Percentiles rank a stretch among this genome's conserved stretches.
These are phyloP conservation scores for Royoungia palumana DNA, from an alignment of 768 basidiomycete genomes.

Conservation along the genomic window DNA sequence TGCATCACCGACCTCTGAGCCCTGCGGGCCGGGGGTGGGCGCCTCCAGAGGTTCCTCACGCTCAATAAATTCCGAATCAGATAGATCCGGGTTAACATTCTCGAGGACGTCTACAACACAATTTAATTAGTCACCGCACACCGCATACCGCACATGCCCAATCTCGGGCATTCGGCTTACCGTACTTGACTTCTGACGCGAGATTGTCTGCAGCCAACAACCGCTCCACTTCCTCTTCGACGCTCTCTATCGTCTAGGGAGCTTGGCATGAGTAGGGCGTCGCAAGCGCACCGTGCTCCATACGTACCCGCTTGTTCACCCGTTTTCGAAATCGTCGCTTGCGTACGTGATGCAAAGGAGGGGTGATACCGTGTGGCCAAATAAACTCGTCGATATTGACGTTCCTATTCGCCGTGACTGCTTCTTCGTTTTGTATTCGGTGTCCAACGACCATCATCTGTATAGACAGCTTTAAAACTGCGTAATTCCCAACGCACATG, in stretches of 20 bases:
- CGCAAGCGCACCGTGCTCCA: background rate
- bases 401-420: slow-evolving; percentile 54
- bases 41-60: slow-evolving; percentile 58
- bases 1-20: slow-evolving; percentile 63
- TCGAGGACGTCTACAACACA: slow-evolving; percentile 67
- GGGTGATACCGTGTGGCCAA: slow-evolving; percentile 95
- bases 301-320: slow-evolving; percentile 71
- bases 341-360: slow-evolving; percentile 84
- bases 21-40: slow-evolving; percentile 64
- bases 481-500: slow-evolving; percentile 9
- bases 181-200: slow-evolving; percentile 75
- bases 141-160: no score
- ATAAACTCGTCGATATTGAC: slow-evolving; percentile 96
- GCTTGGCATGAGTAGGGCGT: slow-evolving; percentile 7
- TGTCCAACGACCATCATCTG: slow-evolving; percentile 93
- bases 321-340: slow-evolving; percentile 92
- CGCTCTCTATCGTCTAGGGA: slow-evolving; percentile 84
- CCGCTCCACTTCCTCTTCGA: slow-evolving; percentile 90
- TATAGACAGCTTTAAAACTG: background rate
- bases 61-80: slow-evolving; percentile 84
- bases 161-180: slow-evolving; percentile 34
- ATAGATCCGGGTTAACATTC: slow-evolving; percentile 86
- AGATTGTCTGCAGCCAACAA: slow-evolving; percentile 75
- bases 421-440: slow-evolving; percentile 67
- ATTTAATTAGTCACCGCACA: background rate